Conservation (phyloP, 306 rosid genomes). For the Hippophae tibetana region DNA sequence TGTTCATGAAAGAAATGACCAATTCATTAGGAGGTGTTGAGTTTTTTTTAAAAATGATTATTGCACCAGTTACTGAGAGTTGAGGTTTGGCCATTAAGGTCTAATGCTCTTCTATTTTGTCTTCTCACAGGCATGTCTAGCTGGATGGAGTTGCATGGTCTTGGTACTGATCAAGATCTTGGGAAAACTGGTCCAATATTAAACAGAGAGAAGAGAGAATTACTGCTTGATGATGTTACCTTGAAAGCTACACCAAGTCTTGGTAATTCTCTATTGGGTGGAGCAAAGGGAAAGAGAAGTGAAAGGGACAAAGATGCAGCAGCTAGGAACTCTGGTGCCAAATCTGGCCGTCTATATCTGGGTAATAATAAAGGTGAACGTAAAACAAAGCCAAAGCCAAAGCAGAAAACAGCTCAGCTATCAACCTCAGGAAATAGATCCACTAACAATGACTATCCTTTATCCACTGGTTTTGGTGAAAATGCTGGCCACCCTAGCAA, state of each 20-base stretch:
- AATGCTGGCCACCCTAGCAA: constrained; percentile 24
- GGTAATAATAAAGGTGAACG: constrained; percentile 38
- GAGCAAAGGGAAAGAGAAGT: constrained; percentile 62
- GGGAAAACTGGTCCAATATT: constrained; percentile 42
- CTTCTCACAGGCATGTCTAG: constrained; percentile 24
- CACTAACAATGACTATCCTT: background rate
- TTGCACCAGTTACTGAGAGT: too few species aligned
- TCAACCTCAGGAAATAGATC: background rate
- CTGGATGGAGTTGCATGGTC: constrained; percentile 38
- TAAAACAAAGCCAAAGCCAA: constrained; percentile 45
- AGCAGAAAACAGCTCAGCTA: constrained; percentile 36
- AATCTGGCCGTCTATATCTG: constrained; percentile 35
- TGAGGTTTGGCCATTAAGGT: too few species aligned
- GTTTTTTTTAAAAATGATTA: too few species aligned
- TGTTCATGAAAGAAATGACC: too few species aligned
- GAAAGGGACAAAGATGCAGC: constrained; percentile 47
- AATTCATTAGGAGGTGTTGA: too few species aligned
- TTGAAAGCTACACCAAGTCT: constrained; percentile 45
- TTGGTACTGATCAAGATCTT: constrained; percentile 43
- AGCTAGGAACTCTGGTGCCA: constrained; percentile 26
- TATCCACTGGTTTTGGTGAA: constrained; percentile 24
- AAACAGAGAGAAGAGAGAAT: constrained; percentile 60
- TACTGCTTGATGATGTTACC: constrained; percentile 55
- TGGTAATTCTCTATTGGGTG: constrained; percentile 37
- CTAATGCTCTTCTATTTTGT: background rate